A percentile compares a stretch with the other conserved stretches of the same genome.
These are phyloP conservation scores for Amylocarpus encephaloides DNA, from an alignment of 2,329 filamentous ascomycete species.

Conservation along the genomic window DNA sequence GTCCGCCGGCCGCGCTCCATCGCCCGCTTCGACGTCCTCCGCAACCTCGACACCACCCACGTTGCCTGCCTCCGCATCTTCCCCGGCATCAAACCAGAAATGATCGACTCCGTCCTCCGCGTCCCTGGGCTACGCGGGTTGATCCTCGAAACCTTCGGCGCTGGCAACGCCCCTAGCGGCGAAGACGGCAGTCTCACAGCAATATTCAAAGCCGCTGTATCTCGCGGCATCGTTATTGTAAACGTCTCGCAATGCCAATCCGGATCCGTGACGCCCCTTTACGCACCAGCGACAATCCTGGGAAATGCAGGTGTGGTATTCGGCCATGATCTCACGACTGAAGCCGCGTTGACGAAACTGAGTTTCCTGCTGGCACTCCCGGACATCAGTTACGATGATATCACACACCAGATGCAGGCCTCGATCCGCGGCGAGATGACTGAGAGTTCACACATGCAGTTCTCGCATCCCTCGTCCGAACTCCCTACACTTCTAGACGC, in stretches of 20 bases:
- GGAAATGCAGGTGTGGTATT: constrained; percentile 63
- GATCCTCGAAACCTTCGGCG: constrained; percentile 66
- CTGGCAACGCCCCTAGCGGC: constrained; percentile 63
- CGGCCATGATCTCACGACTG: constrained; percentile 62
- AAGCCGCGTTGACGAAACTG: constrained; percentile 37
- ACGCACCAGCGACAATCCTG: constrained; percentile 54
- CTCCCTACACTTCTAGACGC: constrained; percentile 36
- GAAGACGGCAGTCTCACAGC: constrained; percentile 51
- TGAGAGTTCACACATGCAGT: constrained; percentile 36
- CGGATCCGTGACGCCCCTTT: constrained; percentile 50
- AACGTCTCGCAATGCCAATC: constrained; percentile 61
- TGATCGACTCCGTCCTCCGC: constrained; percentile 61
- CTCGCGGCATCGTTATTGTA: constrained; percentile 63
- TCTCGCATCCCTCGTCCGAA: constrained; percentile 47
- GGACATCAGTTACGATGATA: constrained; percentile 49
- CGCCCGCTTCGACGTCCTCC: constrained; percentile 54
- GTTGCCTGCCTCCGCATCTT: constrained; percentile 67
- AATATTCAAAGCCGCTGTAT: constrained; percentile 57
- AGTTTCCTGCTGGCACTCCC: constrained; percentile 50
- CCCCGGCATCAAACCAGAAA: constrained; percentile 64
- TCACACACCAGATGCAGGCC: constrained; percentile 54
- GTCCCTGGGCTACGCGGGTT: constrained; percentile 58
- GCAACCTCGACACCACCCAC: constrained; percentile 55
- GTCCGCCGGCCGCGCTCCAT: constrained; percentile 53
- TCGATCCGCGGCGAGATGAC: constrained; percentile 63